Percentiles rank a stretch among this genome's conserved stretches.
phyloP scores from a whole-genome alignment of 768 basidiomycete species.

The Amanita molliuscula region DNA sequence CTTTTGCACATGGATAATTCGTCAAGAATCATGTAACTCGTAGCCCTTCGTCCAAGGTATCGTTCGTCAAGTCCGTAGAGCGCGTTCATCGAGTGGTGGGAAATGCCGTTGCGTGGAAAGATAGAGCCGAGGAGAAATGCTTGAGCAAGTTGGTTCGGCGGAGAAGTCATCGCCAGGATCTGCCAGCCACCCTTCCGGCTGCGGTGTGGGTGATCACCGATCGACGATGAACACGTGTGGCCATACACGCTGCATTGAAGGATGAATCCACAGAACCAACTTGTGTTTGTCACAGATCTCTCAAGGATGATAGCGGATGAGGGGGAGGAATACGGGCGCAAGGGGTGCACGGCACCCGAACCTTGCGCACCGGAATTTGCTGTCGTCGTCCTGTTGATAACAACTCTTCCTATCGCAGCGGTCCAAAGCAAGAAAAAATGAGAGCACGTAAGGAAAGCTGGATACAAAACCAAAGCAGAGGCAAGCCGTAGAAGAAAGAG shows the following conservation, averaged over 20 bases:
- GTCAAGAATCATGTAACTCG: slow-evolving; percentile 29
- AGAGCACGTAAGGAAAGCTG: background rate
- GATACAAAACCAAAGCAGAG: slow-evolving; percentile 16
- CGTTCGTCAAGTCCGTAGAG: slow-evolving; percentile 12
- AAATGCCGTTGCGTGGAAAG: slow-evolving; percentile 1
- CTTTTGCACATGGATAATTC: slow-evolving; percentile 13
- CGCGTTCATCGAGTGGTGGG: background rate
- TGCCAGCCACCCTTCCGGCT: slow-evolving; percentile 15
- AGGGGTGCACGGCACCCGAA: slow-evolving; percentile 9
- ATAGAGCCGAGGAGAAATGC: slow-evolving; percentile 1
- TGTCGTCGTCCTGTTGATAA: background rate
- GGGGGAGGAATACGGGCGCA: background rate
- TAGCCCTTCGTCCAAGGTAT: slow-evolving; percentile 18
- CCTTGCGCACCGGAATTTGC: background rate
- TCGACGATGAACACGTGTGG: slow-evolving; percentile 30
- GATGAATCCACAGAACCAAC: slow-evolving; percentile 12
- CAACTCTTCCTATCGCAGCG: background rate
- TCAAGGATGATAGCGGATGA: slow-evolving; percentile 7
- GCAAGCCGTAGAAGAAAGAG: slow-evolving; percentile 11
- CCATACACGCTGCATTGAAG: slow-evolving; percentile 16
- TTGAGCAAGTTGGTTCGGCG: background rate
- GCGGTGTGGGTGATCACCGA: slow-evolving; percentile 26
- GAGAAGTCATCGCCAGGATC: slow-evolving; percentile 23
- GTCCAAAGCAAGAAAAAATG: slow-evolving; percentile 5
- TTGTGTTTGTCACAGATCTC: slow-evolving; percentile 18